phyloP scores from a whole-genome alignment of 495 filamentous ascomycete species.

The Penicillium lividum region DNA sequence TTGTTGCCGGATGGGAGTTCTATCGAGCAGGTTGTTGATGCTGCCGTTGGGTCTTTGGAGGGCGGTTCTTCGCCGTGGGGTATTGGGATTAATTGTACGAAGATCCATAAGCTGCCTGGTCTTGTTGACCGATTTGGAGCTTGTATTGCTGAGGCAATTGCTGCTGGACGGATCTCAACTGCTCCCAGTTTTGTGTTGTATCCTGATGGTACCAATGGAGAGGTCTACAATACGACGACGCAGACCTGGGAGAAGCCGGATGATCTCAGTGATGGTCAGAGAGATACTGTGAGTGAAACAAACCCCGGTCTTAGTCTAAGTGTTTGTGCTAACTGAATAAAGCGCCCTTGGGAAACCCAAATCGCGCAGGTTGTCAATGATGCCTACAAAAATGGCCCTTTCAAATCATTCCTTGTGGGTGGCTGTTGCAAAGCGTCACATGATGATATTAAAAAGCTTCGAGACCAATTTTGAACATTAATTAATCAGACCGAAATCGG shows the following conservation, averaged over 20 bases:
- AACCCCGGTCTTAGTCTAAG: neutral
- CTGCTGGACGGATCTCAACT: constrained; percentile 24
- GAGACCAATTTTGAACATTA: constrained; percentile 26
- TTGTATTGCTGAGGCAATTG: constrained; percentile 33
- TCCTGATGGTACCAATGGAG: constrained; percentile 68
- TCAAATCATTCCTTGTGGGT: constrained; percentile 55
- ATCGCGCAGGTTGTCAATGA: constrained; percentile 36
- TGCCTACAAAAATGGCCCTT: constrained; percentile 44
- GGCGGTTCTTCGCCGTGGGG: constrained; percentile 52
- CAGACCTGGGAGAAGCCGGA: constrained; percentile 55
- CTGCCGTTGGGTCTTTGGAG: constrained; percentile 26
- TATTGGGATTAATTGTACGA: constrained; percentile 69
- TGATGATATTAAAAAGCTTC: constrained; percentile 50
- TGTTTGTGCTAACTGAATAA: constrained; percentile 12
- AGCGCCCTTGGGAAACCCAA: constrained; percentile 53
- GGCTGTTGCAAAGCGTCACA: constrained; percentile 62
- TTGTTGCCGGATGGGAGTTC: constrained; percentile 40
- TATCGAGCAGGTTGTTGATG: constrained; percentile 30
- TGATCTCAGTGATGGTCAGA: constrained; percentile 2
- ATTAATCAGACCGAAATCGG: constrained; percentile 2
- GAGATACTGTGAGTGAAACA: constrained; percentile 23
- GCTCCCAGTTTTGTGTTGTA: constrained; percentile 60
- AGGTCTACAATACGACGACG: constrained; percentile 62
- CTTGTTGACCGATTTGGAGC: constrained; percentile 50
- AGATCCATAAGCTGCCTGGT: constrained; percentile 50